Evolutionary conservation across 1,284 basidiomycete genomes (phyloP), one percentile per base, ranked within the genome.

Genomic region (Sphagnurus paluster): DNA sequence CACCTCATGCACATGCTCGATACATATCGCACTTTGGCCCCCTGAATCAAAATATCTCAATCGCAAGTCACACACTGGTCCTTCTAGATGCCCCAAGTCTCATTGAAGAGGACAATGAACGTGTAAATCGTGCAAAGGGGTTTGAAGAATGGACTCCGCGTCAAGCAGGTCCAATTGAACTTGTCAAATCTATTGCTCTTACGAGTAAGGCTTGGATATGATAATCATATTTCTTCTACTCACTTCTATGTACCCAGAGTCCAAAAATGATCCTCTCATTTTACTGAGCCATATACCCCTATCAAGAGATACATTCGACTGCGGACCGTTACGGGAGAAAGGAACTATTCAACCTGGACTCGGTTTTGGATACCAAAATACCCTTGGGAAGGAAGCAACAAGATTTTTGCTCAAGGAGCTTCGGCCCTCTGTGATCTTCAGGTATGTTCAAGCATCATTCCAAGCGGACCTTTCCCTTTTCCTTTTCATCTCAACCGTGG

Each of bases 211-310:
- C 17, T 63, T 70, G 55, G 65, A 82, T 85, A 52, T 47, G 73
- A 14, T 16, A 16, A 29, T 46, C 44, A 29, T 23, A 13, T 10
- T 32, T 21, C 8, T 13, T 26, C 30, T 6, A 4, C 24, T 40
- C 19, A 49, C 14, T 5, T 30, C 13, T 17, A 13, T n/a, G n/a
- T n/a, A n/a, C 11, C 19, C 25, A 57, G 45, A 47, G 16, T 33
- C 23, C 56, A 47, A 45, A 24, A 49, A 39, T 40, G 50, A 65
- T 36, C 71, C 69, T 3, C 54, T 65, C 14, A 72, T 96, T 26
- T 67, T 97, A 20, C 79, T 97, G 46, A 85, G 81, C 6, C 93
- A 97, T 63, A 90, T 96, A 44, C 93, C 93, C 2, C 75, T 96
- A 2, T 33, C 81, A 84, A 3, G 84, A 84, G 52, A 76, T 72